phyloP scores from a whole-genome alignment of 2,329 filamentous ascomycete genomes.

The Sporothrix phasma region DNA sequence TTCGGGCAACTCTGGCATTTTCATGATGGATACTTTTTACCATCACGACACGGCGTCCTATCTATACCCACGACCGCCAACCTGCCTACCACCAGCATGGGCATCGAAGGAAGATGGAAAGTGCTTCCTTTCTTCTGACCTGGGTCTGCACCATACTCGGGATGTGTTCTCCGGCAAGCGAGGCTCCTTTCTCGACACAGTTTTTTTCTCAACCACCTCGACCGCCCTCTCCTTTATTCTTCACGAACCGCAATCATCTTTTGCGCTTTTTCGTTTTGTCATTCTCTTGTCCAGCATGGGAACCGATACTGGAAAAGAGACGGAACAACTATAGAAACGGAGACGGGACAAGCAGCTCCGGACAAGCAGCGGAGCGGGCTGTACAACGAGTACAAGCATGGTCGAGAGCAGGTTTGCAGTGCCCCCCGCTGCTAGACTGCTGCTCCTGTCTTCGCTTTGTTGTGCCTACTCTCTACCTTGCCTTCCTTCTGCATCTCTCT shows the following conservation, averaged over 20 bases:
- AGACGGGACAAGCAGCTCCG: background rate
- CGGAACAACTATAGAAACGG: background rate
- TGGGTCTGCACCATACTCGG: background rate
- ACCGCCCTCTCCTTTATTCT: background rate
- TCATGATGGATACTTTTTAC: background rate
- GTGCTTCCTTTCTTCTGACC: background rate
- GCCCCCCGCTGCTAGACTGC: background rate
- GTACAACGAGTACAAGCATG: background rate
- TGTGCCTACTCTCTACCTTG: background rate
- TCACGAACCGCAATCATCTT: slow-evolving; percentile 5
- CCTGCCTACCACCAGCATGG: background rate
- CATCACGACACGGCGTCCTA: background rate
- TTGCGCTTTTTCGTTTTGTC: background rate
- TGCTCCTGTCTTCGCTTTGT: background rate
- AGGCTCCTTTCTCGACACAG: background rate
- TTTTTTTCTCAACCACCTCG: background rate
- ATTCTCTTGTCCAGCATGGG: background rate
- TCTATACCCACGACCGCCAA: background rate
- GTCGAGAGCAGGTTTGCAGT: background rate
- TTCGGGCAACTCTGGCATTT: background rate
- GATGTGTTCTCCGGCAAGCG: background rate
- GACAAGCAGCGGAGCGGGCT: background rate
- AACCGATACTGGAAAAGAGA: slow-evolving; percentile 1
- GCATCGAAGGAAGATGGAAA: background rate
- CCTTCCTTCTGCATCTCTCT: background rate